These are phyloP conservation scores for Cercophora newfieldiana DNA, from an alignment of 495 filamentous ascomycete species.

Conservation along the genomic window DNA sequence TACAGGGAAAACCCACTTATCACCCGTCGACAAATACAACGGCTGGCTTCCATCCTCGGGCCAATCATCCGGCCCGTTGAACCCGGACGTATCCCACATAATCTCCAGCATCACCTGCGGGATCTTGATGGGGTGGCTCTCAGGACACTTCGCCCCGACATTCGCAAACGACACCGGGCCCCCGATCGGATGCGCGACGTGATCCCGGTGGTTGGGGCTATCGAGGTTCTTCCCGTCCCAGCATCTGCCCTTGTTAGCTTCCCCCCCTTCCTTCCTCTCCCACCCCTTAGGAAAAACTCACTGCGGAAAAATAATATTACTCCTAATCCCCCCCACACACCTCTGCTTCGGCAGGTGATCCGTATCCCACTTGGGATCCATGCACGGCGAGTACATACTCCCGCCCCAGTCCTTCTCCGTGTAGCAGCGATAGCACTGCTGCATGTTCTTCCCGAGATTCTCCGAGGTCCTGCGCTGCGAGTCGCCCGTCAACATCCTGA, in stretches of 20 bases:
- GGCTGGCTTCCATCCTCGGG: background rate
- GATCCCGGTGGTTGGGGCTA: background rate
- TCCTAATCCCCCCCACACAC: constrained; percentile 38
- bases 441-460: constrained; percentile 32
- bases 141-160: background rate
- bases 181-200: background rate
- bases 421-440: constrained; percentile 46
- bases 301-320: constrained; percentile 44
- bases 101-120: background rate
- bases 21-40: background rate
- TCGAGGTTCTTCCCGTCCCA: background rate
- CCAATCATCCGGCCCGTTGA: background rate
- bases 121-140: background rate
- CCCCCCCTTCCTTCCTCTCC: background rate
- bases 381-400: constrained; percentile 34
- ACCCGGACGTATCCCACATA: background rate
- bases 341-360: constrained; percentile 29
- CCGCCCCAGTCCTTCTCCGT: constrained; percentile 27
- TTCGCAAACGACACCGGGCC: background rate
- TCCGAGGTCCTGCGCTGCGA: constrained; percentile 35
- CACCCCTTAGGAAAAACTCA: constrained; percentile 21
- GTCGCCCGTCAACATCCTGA: constrained; percentile 55
- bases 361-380: constrained; percentile 31
- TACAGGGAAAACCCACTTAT: background rate
- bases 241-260: background rate